phyloP scores from a whole-genome alignment of 768 basidiomycete genomes.

The Porpolomopsis calyptriformis region DNA sequence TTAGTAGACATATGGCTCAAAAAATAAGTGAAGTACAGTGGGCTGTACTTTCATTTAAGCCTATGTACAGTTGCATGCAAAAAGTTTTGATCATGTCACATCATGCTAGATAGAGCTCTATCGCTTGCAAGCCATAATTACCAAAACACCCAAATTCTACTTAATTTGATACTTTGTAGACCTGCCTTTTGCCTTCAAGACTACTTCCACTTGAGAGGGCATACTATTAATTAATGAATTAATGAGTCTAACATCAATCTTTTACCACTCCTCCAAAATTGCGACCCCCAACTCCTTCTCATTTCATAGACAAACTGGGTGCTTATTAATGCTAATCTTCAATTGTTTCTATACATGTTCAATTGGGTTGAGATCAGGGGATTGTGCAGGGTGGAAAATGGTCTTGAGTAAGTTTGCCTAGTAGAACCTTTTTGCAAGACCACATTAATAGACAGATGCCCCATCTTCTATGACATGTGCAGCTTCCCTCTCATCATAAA shows the following conservation, averaged over 20 bases:
- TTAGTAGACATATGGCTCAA: too few relatives aligned
- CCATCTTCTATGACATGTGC: slow-evolving; percentile 21
- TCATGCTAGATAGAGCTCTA: too few relatives aligned
- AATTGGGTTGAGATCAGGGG: slow-evolving; percentile 24
- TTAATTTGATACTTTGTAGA: slow-evolving; percentile 4
- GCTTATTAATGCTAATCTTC: slow-evolving; percentile 11
- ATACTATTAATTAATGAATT: slow-evolving; percentile 6
- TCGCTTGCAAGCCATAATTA: too few relatives aligned
- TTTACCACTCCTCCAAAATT: slow-evolving; percentile 7
- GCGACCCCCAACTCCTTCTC: slow-evolving; percentile 7
- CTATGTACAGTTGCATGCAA: too few relatives aligned
- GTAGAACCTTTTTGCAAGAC: slow-evolving; percentile 17
- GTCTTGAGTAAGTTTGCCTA: slow-evolving; percentile 12
- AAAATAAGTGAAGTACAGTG: too few relatives aligned
- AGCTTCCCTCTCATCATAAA: slow-evolving; percentile 2
- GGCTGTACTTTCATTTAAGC: too few relatives aligned
- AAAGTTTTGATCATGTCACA: too few relatives aligned
- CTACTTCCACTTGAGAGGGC: slow-evolving; percentile 5
- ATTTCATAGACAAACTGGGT: slow-evolving; percentile 2
- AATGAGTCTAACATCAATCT: slow-evolving; percentile 3
- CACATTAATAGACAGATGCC: slow-evolving; percentile 15
- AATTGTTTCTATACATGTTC: slow-evolving; percentile 25
- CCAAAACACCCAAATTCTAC: too few relatives aligned
- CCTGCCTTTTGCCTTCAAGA: slow-evolving; percentile 8
- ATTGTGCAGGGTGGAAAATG: slow-evolving; percentile 21